These are phyloP conservation scores for Aureobasidium mangrovei DNA, from an alignment of 2,329 filamentous ascomycete genomes.

Conservation along the genomic window DNA sequence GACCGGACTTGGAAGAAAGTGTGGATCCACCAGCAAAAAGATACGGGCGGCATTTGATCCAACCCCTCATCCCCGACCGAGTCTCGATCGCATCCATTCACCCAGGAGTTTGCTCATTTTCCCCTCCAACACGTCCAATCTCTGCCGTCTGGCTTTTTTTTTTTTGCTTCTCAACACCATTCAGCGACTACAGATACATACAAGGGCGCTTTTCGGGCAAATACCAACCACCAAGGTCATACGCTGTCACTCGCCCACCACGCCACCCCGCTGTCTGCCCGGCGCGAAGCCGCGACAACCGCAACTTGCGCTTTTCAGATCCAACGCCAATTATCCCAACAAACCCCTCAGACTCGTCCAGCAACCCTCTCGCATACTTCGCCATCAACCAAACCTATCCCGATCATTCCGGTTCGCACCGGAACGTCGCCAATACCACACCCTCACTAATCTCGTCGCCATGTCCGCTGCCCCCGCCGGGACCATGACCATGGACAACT, in stretches of 20 bases:
- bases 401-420: neutral
- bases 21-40: constrained; percentile 4
- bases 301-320: constrained; percentile 1
- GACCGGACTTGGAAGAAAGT: neutral
- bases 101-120: neutral
- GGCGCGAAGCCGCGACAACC: constrained; percentile 7
- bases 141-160: neutral
- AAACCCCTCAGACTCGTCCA: neutral
- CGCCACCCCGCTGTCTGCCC: constrained; percentile 6
- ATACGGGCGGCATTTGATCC: neutral
- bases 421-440: constrained; percentile 1
- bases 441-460: constrained; percentile 9
- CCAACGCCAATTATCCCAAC: neutral
- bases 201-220: neutral
- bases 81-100: constrained; percentile 6
- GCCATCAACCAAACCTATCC: neutral
- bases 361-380: neutral
- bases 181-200: neutral
- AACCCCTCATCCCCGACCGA: constrained; percentile 1
- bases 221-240: neutral
- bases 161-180: neutral
- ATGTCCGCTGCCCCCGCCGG: constrained; percentile 11
- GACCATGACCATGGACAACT: constrained; percentile 36
- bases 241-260: constrained; percentile 3
- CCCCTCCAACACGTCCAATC: neutral